Percentiles rank a stretch among this genome's conserved stretches.
These are phyloP conservation scores for Penicillium ochrochloron DNA, from an alignment of 495 filamentous ascomycete genomes.

Conservation along the genomic window DNA sequence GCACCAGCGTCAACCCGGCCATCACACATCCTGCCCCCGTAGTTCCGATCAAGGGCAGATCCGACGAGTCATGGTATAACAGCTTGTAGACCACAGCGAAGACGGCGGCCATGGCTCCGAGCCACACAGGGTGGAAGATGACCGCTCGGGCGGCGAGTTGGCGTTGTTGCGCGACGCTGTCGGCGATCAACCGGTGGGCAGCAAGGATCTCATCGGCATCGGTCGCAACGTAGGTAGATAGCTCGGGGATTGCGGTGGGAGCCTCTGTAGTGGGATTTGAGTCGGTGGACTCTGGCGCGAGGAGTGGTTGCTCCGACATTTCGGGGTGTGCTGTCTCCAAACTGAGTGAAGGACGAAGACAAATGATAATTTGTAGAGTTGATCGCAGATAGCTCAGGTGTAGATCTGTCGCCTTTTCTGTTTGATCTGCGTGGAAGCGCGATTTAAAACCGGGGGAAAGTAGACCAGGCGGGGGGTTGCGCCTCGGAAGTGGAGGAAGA, in stretches of 20 bases:
- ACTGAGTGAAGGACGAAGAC: not conserved
- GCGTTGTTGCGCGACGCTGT: slow-evolving; percentile 7
- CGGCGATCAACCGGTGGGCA: not conserved
- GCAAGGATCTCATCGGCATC: not conserved
- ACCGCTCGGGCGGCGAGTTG: slow-evolving; percentile 2
- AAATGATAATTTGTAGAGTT: not conserved
- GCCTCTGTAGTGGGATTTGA: not conserved
- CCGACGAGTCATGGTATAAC: not conserved
- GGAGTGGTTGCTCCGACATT: not conserved
- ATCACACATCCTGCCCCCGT: slow-evolving; percentile 7
- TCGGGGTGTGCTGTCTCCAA: not conserved
- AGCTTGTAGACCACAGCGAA: not conserved
- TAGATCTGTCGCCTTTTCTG: not conserved
- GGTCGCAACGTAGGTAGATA: slow-evolving; percentile 2
- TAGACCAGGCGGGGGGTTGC: not conserved
- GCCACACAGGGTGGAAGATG: slow-evolving; percentile 5
- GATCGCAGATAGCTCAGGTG: not conserved
- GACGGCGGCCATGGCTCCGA: slow-evolving; percentile 1
- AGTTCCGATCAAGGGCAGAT: slow-evolving; percentile 1
- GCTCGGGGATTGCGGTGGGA: not conserved
- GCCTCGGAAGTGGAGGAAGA: not conserved
- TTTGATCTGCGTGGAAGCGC: not conserved
- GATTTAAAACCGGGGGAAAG: no score
- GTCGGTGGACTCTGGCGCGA: not conserved
- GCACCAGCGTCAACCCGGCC: slow-evolving; percentile 7